A percentile compares a stretch with the other conserved stretches of the same genome.
phyloP scores from a whole-genome alignment of 495 filamentous ascomycete genomes.

The Neurospora sp. region DNA sequence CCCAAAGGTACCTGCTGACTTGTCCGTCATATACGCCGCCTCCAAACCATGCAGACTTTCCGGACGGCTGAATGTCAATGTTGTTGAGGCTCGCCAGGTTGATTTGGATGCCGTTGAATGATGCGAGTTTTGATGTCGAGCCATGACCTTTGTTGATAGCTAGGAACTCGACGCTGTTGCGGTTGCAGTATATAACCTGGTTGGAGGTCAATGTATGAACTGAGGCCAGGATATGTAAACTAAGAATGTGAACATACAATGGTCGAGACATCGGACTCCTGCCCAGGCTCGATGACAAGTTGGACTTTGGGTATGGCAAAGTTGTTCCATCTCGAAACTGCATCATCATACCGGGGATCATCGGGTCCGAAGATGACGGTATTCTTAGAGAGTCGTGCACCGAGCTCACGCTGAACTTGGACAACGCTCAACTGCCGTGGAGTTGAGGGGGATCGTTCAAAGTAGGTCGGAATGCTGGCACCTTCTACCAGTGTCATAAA shows the following conservation, averaged over 20 bases:
- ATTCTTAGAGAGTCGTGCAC: background rate
- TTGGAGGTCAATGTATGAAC: background rate
- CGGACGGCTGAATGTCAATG: no score
- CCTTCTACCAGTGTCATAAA: background rate
- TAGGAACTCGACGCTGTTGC: background rate
- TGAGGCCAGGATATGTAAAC: background rate
- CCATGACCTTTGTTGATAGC: background rate
- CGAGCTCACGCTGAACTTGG: background rate
- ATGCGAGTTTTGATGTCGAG: background rate
- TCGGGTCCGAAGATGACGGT: background rate
- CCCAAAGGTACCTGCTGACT: background rate
- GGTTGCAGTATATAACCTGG: background rate
- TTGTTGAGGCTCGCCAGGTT: background rate
- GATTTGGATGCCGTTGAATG: background rate
- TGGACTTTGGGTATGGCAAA: background rate
- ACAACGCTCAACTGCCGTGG: background rate
- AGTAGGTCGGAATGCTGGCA: background rate
- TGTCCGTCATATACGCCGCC: background rate
- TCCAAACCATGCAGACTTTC: background rate
- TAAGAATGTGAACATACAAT: background rate
- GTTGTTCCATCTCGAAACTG: background rate
- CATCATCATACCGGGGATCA: background rate
- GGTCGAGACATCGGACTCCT: background rate
- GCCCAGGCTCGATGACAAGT: background rate
- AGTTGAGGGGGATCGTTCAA: background rate